Base-by-base conservation (phyloP, 345 rosid species). In the Clausena lansium region DNA sequence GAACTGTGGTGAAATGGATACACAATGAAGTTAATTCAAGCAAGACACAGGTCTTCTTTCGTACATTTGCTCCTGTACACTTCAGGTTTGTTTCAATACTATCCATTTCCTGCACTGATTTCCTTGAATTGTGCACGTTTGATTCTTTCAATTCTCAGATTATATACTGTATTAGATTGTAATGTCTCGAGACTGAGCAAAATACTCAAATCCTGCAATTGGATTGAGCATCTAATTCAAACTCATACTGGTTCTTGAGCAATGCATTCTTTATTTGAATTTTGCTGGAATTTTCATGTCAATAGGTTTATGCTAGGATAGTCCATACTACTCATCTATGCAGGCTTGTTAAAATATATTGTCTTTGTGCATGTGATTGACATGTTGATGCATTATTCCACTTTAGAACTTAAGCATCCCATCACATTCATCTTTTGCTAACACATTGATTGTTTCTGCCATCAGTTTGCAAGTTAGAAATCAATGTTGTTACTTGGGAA, bases 41-140 rank as follows among this genome's bases (percentile, higher is more conserved):
- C 86, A 93, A 87, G 89, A 92, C 95, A 5, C 91, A 85, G 73
- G 96, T 91, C 83, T 90, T 89, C 85, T 95, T 93, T 62, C 98
- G 99, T 35, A 89, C 99, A 57, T 90, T 88, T 70, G 93, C 99
- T 9, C 99, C 99, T 0, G 98, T 95, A 66, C 99, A 93, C 90
- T 95, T 95, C 95, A 93, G 98, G 98, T 95, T 81, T 59, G 83
- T 67, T 47, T 57, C 19, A 24, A 5, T 25, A n/a, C 39, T 73
- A 3, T 6, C 27, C 27, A 4, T 25, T 9, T 36, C 0, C 57
- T 52, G 22, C 20, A 52, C 22, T 19, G 22, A 28, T 33, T 55
- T 41, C 35, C 61, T 20, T 47, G 60, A 14, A 47, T 41, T 74
- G 6, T 63, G 60, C 28, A 7, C 0, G 4, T 74, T 45, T 15